Evolutionary conservation across 139 green algal genomes (phyloP), one percentile per base, ranked within the genome.

Genomic region (Nannochloris sp.): DNA sequence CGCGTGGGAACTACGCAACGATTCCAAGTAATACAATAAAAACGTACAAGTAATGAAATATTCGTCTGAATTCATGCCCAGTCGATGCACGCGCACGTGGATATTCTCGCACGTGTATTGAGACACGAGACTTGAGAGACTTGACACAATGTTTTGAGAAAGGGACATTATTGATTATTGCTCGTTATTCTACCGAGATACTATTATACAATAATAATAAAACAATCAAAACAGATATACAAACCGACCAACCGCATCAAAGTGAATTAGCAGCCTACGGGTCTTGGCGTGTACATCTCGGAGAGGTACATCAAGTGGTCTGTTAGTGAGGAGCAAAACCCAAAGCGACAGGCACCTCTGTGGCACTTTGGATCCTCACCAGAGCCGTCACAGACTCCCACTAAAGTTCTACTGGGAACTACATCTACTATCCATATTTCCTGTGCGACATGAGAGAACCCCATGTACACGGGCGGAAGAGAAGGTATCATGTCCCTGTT

Each of bases 401-500:
- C 59, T 13, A 81, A 48, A 11, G 69, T 79, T 62, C 5, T 48
- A 9, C 26, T 46, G 14, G 23, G 37, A 46, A 68, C 62, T n/a
- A 90, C 62, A 56, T 88, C 81, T 12, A 89, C 66, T 28, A 83
- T 20, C 85, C 84, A 91, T 9, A 88, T 68, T 79, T 93, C 85
- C 3, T 73, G 56, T 0, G 76, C 70, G 0, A 82, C 60, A 62
- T 92, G 85, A 43, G 79, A 77, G 65, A 89, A 95, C 11, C 86
- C 86, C 53, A 92, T 76, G 50, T 83, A 69, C 51, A 68, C 56
- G 0, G 72, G 77, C 4, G 89, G 87, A 60, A 92, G 69, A 11
- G 66, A 81, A 12, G 89, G 89, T 67, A 96, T 89, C n/a, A 95
- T 84, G 69, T 96, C 89, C 2, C 85, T 69, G 57, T 90, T 85